Evolutionary conservation across 2,329 filamentous ascomycete genomes (phyloP), one percentile per base, ranked within the genome.

Genomic region (Fusarium coicis): DNA sequence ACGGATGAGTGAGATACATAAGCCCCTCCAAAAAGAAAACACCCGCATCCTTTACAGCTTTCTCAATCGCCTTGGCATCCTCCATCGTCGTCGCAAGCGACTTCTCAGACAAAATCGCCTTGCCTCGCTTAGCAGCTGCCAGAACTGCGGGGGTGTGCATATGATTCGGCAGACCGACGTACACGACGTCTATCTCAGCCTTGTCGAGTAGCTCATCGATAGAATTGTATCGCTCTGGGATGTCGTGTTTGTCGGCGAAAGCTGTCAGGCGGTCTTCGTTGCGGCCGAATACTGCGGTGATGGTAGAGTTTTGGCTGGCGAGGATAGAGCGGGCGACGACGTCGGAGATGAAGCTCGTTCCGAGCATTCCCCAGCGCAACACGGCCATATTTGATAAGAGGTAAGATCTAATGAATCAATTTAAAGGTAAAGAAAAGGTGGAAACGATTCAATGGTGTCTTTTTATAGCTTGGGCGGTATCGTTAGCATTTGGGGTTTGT

Each of bases 291-390:
- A 67, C 64, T 8, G 64, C 64, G 3, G 43, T 2, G 23, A 67
- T 66, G 30, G 44, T 66, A 9, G 64, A 67, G 39, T 60, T 60
- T 21, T 52, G 32, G 44, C 64, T 67, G 39, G 21, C 39, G 23
- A 66, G 53, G 21, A 67, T 67, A 1, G 64, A 66, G 34, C 42
- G 65, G 10, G 64, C 64, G 10, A 67, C 64, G 5, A 66, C 44
- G 43, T 67, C 64, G 18, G 64, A 67, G 26, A 67, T 67, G 39
- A 67, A 66, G 52, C 64, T 67, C 28, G 64, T 67, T 28, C 64
- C 64, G 39, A 67, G 62, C 62, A 67, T 60, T 4, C 64, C 64
- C 64, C 64, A 67, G 3, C 64, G 64, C n/a, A 66, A 23, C 19
- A 34, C 30, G 14, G 32, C 7, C 37, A 66, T 50, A 5, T 6